Evolutionary conservation across 2,329 filamentous ascomycete species (phyloP).

Genomic region (Tolypocladium nubicola): DNA sequence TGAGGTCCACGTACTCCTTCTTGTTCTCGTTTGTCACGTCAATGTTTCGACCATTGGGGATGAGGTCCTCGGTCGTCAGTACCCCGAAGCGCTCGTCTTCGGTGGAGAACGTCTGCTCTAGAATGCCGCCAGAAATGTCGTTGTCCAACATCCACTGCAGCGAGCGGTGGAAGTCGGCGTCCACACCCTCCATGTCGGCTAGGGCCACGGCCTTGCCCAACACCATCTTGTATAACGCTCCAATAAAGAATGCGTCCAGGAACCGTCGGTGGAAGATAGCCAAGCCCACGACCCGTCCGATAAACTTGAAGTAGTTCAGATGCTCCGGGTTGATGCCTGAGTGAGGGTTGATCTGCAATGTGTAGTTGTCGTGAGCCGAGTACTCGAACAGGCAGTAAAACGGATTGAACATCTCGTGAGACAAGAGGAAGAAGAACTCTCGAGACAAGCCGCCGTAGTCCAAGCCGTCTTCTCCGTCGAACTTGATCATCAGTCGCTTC

Average conservation of each 20-base stretch:
- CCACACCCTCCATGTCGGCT: conserved; percentile 97
- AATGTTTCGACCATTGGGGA: conserved; percentile 80
- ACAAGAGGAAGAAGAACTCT: conserved; percentile 99
- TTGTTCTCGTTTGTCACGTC: conserved; percentile 98
- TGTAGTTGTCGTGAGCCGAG: conserved; percentile 99
- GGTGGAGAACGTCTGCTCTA: conserved; percentile 93
- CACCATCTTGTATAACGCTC: conserved; percentile 99
- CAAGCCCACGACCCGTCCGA: conserved; percentile 89
- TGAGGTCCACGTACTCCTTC: conserved; percentile 95
- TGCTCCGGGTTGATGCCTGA: conserved; percentile 99
- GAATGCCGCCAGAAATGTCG: conserved; percentile 80
- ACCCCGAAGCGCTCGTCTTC: conserved; percentile 97
- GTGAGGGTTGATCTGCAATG: conserved; percentile 97
- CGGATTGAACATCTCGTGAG: conserved; percentile 99
- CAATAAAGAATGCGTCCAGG: conserved; percentile 97
- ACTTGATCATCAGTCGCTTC: conserved; percentile 99
- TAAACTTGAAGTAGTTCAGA: conserved; percentile 99
- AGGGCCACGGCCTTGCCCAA: conserved; percentile 84
- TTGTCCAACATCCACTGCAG: conserved; percentile 98
- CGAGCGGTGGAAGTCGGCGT: conserved; percentile 94
- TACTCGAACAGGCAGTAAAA: conserved; percentile 99
- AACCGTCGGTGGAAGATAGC: conserved; percentile 98
- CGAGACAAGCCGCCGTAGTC: conserved; percentile 96
- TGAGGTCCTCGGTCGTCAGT: conserved; percentile 86
- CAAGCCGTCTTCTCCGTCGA: conserved; percentile 93